Base-by-base conservation (phyloP, 1,284 basidiomycete species). In the Rhodotorula sp. region DNA sequence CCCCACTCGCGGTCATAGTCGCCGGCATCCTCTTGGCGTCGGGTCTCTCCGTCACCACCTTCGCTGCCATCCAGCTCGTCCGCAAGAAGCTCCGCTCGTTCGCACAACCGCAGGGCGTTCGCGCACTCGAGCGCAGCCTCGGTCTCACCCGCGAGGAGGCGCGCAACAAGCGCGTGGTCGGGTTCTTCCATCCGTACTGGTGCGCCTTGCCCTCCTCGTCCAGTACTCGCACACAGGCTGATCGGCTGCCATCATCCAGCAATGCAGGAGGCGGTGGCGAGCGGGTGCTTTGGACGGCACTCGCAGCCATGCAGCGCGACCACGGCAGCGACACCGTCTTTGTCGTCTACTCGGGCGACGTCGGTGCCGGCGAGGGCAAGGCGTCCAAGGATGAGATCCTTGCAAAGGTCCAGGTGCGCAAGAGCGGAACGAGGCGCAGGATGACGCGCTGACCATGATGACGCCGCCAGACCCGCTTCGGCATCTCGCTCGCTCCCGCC, bases 201-300 rank as follows among this genome's bases (percentile, higher is more conserved):
- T 94, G 78, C 83, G 88, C 34, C 59, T 49, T 5, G 1, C 17
- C 19, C 64, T 17, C 17, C 27, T 17, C 4, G 16, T 34, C 12
- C 4, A n/a, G 1, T n/a, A 14, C 34, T 3, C 5, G 34, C 34
- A 34, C 5, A 34, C 34, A 2, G 34, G 34, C 34, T 34, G 34
- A 34, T 2, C 34, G 34, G 3, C 34, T 5, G 34, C 56, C 25
- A 8, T 41, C 13, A 7, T 12, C 4, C 78, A 97, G 94, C 81
- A 97, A 99, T 84, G 94, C 95, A 34, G 96, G 96, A 0, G 96
- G 96, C 17, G 97, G 97, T 19, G 97, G 97, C 1, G 96, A 99
- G 82, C 87, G 95, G 2, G 96, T 99, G 0, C 83, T 99, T 0
- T 99, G 94, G 93, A 90, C 92, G 1, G 95, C 94, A 0, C 87